These are phyloP conservation scores for Eucalyptus regnans DNA, from an alignment of 345 rosid genomes.

Conservation along the genomic window DNA sequence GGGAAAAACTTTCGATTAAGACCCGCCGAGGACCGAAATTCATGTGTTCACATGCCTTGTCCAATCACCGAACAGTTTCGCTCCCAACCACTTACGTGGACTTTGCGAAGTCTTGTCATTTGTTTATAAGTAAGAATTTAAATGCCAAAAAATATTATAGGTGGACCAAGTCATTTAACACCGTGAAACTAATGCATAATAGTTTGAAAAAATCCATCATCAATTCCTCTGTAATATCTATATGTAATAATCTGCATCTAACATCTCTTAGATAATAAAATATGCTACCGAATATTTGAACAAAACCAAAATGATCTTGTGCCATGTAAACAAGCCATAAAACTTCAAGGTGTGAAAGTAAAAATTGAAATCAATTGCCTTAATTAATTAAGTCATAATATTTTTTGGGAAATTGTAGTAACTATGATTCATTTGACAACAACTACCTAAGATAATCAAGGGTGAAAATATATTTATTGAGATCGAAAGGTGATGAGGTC, in stretches of 20 bases:
- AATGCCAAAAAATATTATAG: background rate
- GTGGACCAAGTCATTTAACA: too few relatives aligned
- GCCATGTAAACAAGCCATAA: background rate
- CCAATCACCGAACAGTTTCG: background rate
- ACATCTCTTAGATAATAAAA: too few relatives aligned
- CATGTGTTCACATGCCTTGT: background rate
- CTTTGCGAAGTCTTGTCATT: background rate
- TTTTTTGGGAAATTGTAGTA: background rate
- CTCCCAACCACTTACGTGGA: background rate
- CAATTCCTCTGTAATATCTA: too few relatives aligned
- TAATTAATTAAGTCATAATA: background rate
- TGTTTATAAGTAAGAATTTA: background rate
- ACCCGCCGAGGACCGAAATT: background rate
- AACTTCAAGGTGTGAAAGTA: background rate
- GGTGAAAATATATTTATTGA: too few relatives aligned
- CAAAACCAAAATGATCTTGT: background rate
- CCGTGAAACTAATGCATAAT: too few relatives aligned
- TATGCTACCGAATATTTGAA: fast-evolving
- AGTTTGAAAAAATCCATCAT: too few relatives aligned
- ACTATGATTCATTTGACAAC: too few relatives aligned
- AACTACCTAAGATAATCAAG: too few relatives aligned
- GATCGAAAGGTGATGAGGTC: background rate
- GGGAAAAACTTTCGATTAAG: background rate
- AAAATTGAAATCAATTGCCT: background rate
- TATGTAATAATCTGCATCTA: too few relatives aligned